Base-by-base conservation (phyloP, 2,329 filamentous ascomycete species). In the Ustilaginoidea virens region DNA sequence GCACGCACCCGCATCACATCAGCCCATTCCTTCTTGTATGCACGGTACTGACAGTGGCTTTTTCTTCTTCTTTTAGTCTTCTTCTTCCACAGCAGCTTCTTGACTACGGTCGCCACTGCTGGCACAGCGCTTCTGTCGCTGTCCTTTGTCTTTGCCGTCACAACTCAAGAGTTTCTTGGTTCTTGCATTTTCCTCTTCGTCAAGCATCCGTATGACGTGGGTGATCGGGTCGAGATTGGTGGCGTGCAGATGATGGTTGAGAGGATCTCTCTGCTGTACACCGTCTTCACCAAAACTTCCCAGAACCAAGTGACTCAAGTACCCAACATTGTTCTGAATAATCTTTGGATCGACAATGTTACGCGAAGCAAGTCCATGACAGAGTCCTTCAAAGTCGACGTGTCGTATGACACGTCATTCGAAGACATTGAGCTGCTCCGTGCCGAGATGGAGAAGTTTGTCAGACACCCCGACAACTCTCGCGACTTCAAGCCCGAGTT, bases 161-260 rank as follows among this genome's bases (percentile, higher is more conserved):
- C 86, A 2, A 77, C 79, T 4, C 86, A 94, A 54, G 90, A 98
- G 53, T 80, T 98, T 38, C 70, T 98, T n/a, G 87, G 87, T 45
- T 94, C 86, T 21, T 96, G 87, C 60, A 93, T 98, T 46, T 98
- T 98, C 61, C 61, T 98, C 2, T 98, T 98, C 45, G 83, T 96
- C 61, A 98, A 98, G 62, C 90, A 98, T 51, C 87, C 90, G 0
- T 96, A 80, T 51, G 90, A 98, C 49, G 85, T 96, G 14, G 86
- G 87, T 36, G 90, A 98, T 51, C 77, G 90, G 16, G 81, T 96
- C 24, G 85, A 94, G 43, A 79, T 96, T 38, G 58, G 51, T 29
- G 63, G 63, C 11, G 66, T 76, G 39, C 66, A 74, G 41, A 73
- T 92, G 41, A 64, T 83, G 4, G 90, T 98, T 8, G 85, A 96